Evolutionary conservation across 2,329 filamentous ascomycete species (phyloP).

Genomic region (Parasarocladium wereldwijsianum): DNA sequence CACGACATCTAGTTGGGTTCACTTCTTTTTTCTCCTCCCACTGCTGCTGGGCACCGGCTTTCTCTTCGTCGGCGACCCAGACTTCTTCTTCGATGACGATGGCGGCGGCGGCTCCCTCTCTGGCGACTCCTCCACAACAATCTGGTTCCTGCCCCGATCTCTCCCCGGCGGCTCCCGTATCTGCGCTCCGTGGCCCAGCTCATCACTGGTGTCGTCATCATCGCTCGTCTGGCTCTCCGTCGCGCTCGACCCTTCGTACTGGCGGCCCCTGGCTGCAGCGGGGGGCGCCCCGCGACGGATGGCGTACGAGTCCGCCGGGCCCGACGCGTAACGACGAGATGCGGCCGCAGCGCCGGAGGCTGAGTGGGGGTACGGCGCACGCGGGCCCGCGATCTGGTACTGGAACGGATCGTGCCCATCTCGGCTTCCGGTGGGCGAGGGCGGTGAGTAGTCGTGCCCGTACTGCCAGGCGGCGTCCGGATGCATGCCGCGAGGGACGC

Average conservation of each 20-base stretch:
- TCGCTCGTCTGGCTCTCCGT: constrained; percentile 19
- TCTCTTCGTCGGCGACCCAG: constrained; percentile 25
- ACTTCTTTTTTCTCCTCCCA: constrained; percentile 15
- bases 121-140: constrained; percentile 23
- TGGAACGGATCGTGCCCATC: constrained; percentile 31
- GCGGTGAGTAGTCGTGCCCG: constrained; percentile 17
- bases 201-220: constrained; percentile 21
- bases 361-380: constrained; percentile 16
- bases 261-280: constrained; percentile 14
- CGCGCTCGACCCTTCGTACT: constrained; percentile 20
- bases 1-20: constrained; percentile 9
- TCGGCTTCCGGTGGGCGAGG: constrained; percentile 14
- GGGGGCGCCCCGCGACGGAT: constrained; percentile 11
- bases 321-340: constrained; percentile 22
- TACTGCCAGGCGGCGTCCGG: constrained; percentile 14
- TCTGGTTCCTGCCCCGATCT: constrained; percentile 15
- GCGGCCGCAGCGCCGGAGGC: constrained; percentile 14
- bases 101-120: constrained; percentile 14
- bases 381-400: constrained; percentile 33
- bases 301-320: constrained; percentile 15
- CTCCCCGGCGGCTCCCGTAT: constrained; percentile 14
- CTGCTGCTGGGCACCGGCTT: constrained; percentile 17
- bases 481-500: constrained; percentile 17
- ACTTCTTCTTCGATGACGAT: constrained; percentile 22
- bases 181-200: constrained; percentile 19